Base-by-base conservation (phyloP, 345 rosid genomes). In the Zanthoxylum bungeanum region DNA sequence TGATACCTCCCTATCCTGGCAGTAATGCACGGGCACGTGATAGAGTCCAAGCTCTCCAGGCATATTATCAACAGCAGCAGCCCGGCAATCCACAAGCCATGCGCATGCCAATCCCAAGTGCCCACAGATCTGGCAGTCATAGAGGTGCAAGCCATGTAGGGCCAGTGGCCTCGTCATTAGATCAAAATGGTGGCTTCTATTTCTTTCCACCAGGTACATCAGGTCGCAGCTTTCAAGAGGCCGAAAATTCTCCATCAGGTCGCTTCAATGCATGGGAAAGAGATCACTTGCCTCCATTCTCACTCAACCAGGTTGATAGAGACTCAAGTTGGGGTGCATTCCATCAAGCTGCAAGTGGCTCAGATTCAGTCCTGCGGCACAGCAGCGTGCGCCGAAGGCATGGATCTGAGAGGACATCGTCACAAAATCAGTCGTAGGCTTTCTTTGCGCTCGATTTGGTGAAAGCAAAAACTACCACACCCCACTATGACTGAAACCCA, bases 21-120 rank as follows among this genome's bases (percentile, higher is more conserved):
- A 95, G 97, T 81, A 92, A 85, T 67, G 92, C 92, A 21, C 86
- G 99, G 24, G 82, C 89, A n/a, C 86, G 90, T 50, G 97, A 91
- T 69, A 82, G 98, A 79, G 89, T 88, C 69, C 99, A 91, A 78
- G 97, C 98, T 42, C 90, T 92, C 46, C 96, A 92, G 78, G 98
- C 97, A 40, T 95, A 91, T 82, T 95, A 90, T 81, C 99, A 92
- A 68, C 99, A 85, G 76, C 97, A 83, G 39, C 81, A 79, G 61
- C 91, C 88, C 0, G 81, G 79, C 59, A 83, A 72, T 52, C 68
- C 89, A 3, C 90, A 85, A 28, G 50, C 83, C 24, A 83, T 86
- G 39, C 87, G 84, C n/a, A 44, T 88, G n/a, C 93, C 95, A 5
- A 64, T 79, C 67, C 68, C 91, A 0, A 82, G 89, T 53, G 73